Base-by-base conservation (phyloP, 2,329 filamentous ascomycete species). In the Sclerotinia glacialis region DNA sequence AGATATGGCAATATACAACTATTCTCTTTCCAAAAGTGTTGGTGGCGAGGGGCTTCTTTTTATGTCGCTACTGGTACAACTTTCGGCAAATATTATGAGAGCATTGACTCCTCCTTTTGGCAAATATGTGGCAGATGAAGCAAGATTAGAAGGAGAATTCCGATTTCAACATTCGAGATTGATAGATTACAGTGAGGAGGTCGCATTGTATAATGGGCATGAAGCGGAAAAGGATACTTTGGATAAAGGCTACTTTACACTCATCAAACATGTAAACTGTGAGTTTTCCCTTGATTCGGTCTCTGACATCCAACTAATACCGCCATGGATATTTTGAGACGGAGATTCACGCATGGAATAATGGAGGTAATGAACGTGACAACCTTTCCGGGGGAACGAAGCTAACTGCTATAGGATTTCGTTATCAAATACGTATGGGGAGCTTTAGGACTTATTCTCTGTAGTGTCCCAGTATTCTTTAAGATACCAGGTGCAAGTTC, bases 351-450 rank as follows among this genome's bases (percentile, higher is more conserved):
- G 78, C 94, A 99, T 77, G 94, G 93, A n/a, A 89, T 99, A 74
- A 97, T 98, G 94, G 95, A 99, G 68, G 73, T 74, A 71, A 50
- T 69, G 65, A 40, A 49, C 18, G 21, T 21, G 2, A 21, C 14
- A 46, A 23, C 59, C 63, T 12, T 28, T 23, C 16, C 7, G 7
- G 11, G 14, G 26, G 37, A 23, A 23, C 3, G 7, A n/a, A 42
- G 5, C 64, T 67, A 42, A 71, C 5, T 44, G 7, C 26, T 9
- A 1, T 37, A 74, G 77, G 95, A 99, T 78, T 99, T 97, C 78
- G 92, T 98, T 67, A 97, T 99, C 79, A 99, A 99, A 79, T 99
- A 99, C 77, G 95, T 98, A 79, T 99, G 95, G 95, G 95, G 95
- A 50, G 94, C 95, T 2, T 79, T 99, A 53, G 95, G 95, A 1